phyloP scores from a whole-genome alignment of 306 rosid species.

The Mimosa bimucronata region DNA sequence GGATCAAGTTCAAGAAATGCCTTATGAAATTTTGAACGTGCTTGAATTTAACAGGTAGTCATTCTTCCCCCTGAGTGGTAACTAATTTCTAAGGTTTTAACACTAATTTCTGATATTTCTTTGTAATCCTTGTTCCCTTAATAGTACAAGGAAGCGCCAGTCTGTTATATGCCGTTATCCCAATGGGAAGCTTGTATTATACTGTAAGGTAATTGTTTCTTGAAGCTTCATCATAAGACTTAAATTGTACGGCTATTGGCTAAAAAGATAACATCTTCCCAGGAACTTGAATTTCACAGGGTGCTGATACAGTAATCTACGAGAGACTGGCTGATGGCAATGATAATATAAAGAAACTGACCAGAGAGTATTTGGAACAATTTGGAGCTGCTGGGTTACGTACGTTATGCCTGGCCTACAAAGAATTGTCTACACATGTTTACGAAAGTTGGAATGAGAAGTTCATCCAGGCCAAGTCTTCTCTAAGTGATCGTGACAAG shows the following conservation, averaged over 20 bases:
- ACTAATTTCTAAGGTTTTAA: slow-evolving; percentile 48
- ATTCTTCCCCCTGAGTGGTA: background rate
- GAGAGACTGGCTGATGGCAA: slow-evolving; percentile 75
- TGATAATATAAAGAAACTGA: slow-evolving; percentile 62
- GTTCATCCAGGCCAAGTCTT: slow-evolving; percentile 91
- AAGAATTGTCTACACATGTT: slow-evolving; percentile 68
- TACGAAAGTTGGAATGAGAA: slow-evolving; percentile 97
- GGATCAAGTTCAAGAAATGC: background rate
- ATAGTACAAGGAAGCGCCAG: slow-evolving; percentile 96
- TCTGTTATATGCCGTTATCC: slow-evolving; percentile 95
- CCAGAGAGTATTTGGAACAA: slow-evolving; percentile 78
- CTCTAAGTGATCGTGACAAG: slow-evolving; percentile 91
- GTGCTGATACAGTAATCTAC: slow-evolving; percentile 89
- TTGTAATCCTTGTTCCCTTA: slow-evolving; percentile 38
- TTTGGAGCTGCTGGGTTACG: slow-evolving; percentile 92
- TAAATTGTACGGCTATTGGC: slow-evolving; percentile 33
- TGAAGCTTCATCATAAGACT: slow-evolving; percentile 30
- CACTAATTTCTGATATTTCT: slow-evolving; percentile 25
- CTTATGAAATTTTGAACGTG: slow-evolving; percentile 6
- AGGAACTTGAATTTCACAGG: slow-evolving; percentile 63
- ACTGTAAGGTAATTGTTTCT: slow-evolving; percentile 84
- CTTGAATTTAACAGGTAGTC: slow-evolving; percentile 14
- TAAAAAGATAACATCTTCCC: slow-evolving; percentile 39
- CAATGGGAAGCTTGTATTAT: slow-evolving; percentile 89
- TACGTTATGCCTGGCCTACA: slow-evolving; percentile 93